Percentiles rank a stretch among this genome's conserved stretches.
Conservation (phyloP, 1,139 yeast genomes). For the Kodamaea derodonti region DNA sequence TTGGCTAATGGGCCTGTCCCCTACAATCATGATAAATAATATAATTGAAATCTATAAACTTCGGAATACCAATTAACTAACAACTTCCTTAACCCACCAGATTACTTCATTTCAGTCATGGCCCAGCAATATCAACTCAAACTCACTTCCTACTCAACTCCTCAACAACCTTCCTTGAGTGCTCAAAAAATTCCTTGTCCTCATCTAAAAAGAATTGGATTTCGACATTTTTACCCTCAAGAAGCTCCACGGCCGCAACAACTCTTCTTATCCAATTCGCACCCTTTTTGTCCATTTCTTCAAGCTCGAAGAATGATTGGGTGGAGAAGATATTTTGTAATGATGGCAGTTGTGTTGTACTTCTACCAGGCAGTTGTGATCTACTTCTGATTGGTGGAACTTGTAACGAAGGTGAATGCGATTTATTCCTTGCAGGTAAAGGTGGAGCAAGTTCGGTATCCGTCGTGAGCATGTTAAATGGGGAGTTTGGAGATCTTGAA, state of each 20-base stretch:
- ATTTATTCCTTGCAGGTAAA: not conserved
- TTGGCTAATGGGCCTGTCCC: too few relatives aligned
- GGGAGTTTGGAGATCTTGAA: not conserved
- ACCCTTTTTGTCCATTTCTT: constrained; percentile 44
- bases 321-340: constrained; percentile 20
- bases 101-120: too few relatives aligned
- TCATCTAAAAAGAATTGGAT: constrained; percentile 37
- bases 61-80: too few relatives aligned
- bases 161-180: not conserved
- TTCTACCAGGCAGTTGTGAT: not conserved
- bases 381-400: not conserved
- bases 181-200: constrained; percentile 30
- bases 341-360: not conserved
- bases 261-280: constrained; percentile 48
- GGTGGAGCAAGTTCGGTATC: constrained; percentile 2
- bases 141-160: too few relatives aligned
- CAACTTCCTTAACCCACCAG: too few relatives aligned
- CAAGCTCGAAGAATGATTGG: constrained; percentile 30
- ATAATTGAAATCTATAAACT: too few relatives aligned
- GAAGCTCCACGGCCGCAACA: constrained; percentile 28
- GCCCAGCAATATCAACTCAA: too few relatives aligned
- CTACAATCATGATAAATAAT: too few relatives aligned
- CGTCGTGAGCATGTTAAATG: not conserved
- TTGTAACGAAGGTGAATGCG: not conserved
- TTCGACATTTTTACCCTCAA: constrained; percentile 38